Percentiles rank a stretch among this genome's conserved stretches.
Conservation (phyloP, 192 early-diverging fungal genomes). For the Dimargaris cristalligena region DNA sequence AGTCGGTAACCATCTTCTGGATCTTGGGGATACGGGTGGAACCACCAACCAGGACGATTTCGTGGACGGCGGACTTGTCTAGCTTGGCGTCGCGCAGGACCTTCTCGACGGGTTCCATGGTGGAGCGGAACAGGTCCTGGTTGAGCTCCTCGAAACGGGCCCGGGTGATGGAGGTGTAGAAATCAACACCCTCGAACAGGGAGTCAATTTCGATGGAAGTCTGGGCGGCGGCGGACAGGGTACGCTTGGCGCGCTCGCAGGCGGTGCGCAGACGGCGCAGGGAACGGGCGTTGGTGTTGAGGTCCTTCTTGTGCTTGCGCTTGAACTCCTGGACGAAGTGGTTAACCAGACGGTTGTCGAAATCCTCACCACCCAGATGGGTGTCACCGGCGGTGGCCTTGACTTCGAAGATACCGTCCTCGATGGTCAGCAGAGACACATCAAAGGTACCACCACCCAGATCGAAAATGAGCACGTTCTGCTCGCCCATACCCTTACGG, state of each 20-base stretch:
- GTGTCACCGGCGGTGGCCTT: slow-evolving; percentile 93
- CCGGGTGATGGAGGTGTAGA: slow-evolving; percentile 96
- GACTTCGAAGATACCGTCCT: slow-evolving; percentile 93
- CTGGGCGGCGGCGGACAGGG: slow-evolving; percentile 84
- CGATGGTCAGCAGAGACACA: slow-evolving; percentile 90
- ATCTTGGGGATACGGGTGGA: slow-evolving; percentile 99
- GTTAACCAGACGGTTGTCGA: slow-evolving; percentile 87
- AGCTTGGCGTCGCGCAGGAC: slow-evolving; percentile 92
- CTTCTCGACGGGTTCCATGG: slow-evolving; percentile 92
- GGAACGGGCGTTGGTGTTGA: slow-evolving; percentile 74
- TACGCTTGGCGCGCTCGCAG: slow-evolving; percentile 94
- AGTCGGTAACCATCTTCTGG: slow-evolving; percentile 94
- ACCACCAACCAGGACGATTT: slow-evolving; percentile 95
- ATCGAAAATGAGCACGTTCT: slow-evolving; percentile 90
- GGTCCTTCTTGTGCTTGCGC: slow-evolving; percentile 78
- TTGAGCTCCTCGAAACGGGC: slow-evolving; percentile 98
- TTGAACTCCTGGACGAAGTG: slow-evolving; percentile 88
- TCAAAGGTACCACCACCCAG: slow-evolving; percentile 97
- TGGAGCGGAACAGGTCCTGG: slow-evolving; percentile 88
- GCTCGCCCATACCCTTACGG: slow-evolving; percentile 63
- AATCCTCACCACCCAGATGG: slow-evolving; percentile 95
- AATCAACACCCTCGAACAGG: slow-evolving; percentile 92
- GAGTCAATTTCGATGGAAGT: slow-evolving; percentile 36
- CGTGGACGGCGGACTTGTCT: slow-evolving; percentile 75
- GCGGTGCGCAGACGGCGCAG: slow-evolving; percentile 94